Evolutionary conservation across 306 rosid species (phyloP), one percentile per base, ranked within the genome.

Genomic region (Psophocarpus tetragonolobus): DNA sequence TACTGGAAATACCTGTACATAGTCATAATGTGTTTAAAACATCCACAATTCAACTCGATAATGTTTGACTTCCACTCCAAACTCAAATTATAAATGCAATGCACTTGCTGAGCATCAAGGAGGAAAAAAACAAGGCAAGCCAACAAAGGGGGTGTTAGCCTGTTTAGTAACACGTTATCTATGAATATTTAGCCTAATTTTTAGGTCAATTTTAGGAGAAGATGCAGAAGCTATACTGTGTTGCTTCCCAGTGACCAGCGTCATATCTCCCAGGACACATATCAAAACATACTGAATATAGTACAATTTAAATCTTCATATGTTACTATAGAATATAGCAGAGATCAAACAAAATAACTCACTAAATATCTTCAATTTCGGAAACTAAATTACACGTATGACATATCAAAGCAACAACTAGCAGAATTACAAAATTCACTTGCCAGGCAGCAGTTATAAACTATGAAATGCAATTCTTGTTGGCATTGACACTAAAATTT

Each of bases 1-100:
- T 30, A 90, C 90, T 0, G 98, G 97, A 20, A 94, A 80, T 32
- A 85, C 91, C 98, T 94, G 88, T 58, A 39, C 73, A 66, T n/a
- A 68, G 30, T 51, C 20, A 35, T 11, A 54, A 36, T 64, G 47
- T 66, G 48, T 67, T 71, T 45, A 57, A 50, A 39, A 63, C 80
- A 84, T 38, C 76, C 68, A 27, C 48, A 41, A 38, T 51, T 57
- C 82, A 80, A 80, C 80, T 76, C 63, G 64, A 56, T 38, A 21
- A 51, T 17, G 42, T 74, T 36, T 17, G 71, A 62, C 12, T 64
- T 78, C 58, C 57, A 51, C 69, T 79, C 53, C 68, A 51, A n/a
- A n/a, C 69, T 18, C 8, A 47, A 82, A 63, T 56, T 48, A 45
- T 32, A 74, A 32, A n/a, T 58, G 8, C 32, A 60, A 58, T 5